Evolutionary conservation across 768 basidiomycete species (phyloP), one percentile per base, ranked within the genome.

Genomic region (Vararia minispora): DNA sequence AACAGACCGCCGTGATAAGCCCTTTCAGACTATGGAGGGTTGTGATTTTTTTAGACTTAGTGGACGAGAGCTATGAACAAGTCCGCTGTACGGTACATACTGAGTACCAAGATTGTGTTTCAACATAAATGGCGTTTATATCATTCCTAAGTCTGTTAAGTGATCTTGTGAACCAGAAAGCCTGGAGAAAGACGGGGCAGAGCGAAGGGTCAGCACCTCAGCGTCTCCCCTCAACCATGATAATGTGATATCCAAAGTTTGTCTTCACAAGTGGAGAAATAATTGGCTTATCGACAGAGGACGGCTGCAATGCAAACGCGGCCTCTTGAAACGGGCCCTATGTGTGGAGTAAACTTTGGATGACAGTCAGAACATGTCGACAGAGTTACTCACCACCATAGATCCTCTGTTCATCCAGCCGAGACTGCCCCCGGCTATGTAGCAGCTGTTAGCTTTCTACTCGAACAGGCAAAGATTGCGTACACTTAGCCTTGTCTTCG

Each of bases 401-500:
- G 82, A 84, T 26, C 86, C 86, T 47, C 87, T 69, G 20, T 63
- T 62, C 83, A 85, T 86, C 86, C 86, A 89, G 6, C 87, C 87
- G 28, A 90, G 65, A 52, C 79, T 84, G 23, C 87, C 87, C 23
- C 87, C 87, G 53, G 76, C 87, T 88, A 22, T 26, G 21, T 23
- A n/a, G 24, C n/a, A n/a, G 49, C 32, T 36, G 35, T 22, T 7
- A 41, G 21, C 7, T 29, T n/a, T 22, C n/a, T 8, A 26, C 16
- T 5, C 13, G 28, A 28, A 25, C 18, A 10, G 6, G 32, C 4
- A 12, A 39, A 40, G 18, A 31, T 24, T 6, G 23, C 54, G 16
- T 40, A 81, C 86, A 72, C 69, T 88, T 90, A 5, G 87, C 87
- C 54, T 90, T 90, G 60, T 90, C 87, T 57, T 88, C 86, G 1